Conservation (phyloP, 768 basidiomycete genomes). For the Dictyophora rubrovolvata region DNA sequence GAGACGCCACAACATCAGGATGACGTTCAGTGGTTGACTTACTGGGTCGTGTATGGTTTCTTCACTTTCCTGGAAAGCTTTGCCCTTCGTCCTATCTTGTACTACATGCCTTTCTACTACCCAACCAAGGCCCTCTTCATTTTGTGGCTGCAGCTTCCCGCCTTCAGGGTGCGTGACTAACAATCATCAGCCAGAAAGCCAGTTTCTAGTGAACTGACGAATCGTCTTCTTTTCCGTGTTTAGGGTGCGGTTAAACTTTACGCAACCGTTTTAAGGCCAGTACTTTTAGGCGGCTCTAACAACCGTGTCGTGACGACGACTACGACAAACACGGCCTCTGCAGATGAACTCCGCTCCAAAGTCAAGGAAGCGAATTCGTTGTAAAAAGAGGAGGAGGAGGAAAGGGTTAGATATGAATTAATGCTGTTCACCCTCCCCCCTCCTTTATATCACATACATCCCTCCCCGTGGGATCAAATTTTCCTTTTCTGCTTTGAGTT, state of each 20-base stretch:
- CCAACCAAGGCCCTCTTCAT: slow-evolving; percentile 87
- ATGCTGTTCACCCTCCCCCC: too few relatives aligned
- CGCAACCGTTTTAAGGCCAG: slow-evolving; percentile 64
- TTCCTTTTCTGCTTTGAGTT: background rate
- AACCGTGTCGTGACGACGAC: slow-evolving; percentile 20
- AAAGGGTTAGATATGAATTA: too few relatives aligned
- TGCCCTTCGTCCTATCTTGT: slow-evolving; percentile 72
- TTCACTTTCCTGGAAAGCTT: slow-evolving; percentile 89
- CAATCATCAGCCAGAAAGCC: slow-evolving; percentile 13
- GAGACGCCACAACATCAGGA: slow-evolving; percentile 76
- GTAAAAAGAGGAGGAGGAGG: background rate
- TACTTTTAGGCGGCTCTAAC: slow-evolving; percentile 53
- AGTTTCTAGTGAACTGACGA: background rate
- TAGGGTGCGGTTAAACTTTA: slow-evolving; percentile 86
- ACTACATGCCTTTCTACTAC: slow-evolving; percentile 93
- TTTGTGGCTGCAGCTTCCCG: slow-evolving; percentile 84
- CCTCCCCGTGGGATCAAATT: background rate
- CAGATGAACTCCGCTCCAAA: slow-evolving; percentile 31
- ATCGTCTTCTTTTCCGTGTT: slow-evolving; percentile 5
- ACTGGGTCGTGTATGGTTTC: slow-evolving; percentile 93
- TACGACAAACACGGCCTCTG: slow-evolving; percentile 43
- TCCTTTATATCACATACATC: too few relatives aligned
- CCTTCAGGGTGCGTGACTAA: slow-evolving; percentile 57
- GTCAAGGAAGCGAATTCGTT: slow-evolving; percentile 10
- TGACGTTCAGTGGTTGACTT: slow-evolving; percentile 93